phyloP scores from a whole-genome alignment of 2,329 filamentous ascomycete species.

The Aspergillus pseudoviridinutans region DNA sequence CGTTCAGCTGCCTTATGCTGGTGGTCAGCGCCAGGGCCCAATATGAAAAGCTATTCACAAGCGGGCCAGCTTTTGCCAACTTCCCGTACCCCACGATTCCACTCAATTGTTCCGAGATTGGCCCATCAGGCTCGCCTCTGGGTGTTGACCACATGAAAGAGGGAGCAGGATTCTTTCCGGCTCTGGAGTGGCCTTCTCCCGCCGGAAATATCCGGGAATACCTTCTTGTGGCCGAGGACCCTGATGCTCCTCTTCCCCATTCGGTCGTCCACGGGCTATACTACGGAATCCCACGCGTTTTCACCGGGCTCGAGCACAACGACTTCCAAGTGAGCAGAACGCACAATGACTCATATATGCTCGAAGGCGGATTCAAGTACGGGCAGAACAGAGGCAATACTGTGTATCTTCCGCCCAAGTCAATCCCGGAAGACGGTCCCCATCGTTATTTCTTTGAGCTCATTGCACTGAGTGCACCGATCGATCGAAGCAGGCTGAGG shows the following conservation, averaged over 20 bases:
- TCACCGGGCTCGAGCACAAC: constrained; percentile 28
- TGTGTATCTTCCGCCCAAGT: constrained; percentile 46
- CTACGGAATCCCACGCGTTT: constrained; percentile 36
- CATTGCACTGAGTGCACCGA: constrained; percentile 44
- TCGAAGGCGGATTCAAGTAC: constrained; percentile 46
- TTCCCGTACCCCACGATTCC: constrained; percentile 16
- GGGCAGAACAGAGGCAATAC: constrained; percentile 39
- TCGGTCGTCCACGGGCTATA: constrained; percentile 47
- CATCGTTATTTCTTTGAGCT: constrained; percentile 53
- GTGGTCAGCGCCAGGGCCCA: constrained; percentile 14
- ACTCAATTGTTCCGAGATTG: constrained; percentile 22
- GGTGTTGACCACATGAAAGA: constrained; percentile 37
- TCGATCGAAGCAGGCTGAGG: constrained; percentile 38
- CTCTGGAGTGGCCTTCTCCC: constrained; percentile 38
- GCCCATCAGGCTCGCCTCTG: constrained; percentile 28
- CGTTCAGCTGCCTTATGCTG: constrained; percentile 14
- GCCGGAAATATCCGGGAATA: constrained; percentile 41
- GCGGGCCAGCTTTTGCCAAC: constrained; percentile 18
- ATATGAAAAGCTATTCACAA: constrained; percentile 25
- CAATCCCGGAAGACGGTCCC: constrained; percentile 49
- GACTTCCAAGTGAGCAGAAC: constrained; percentile 38
- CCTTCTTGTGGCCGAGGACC: constrained; percentile 47
- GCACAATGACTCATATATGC: constrained; percentile 5
- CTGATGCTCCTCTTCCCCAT: constrained; percentile 44
- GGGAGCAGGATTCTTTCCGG: constrained; percentile 40